These are phyloP conservation scores for Daldinia eschscholtzii DNA, from an alignment of 2,329 filamentous ascomycete species.

Conservation along the genomic window DNA sequence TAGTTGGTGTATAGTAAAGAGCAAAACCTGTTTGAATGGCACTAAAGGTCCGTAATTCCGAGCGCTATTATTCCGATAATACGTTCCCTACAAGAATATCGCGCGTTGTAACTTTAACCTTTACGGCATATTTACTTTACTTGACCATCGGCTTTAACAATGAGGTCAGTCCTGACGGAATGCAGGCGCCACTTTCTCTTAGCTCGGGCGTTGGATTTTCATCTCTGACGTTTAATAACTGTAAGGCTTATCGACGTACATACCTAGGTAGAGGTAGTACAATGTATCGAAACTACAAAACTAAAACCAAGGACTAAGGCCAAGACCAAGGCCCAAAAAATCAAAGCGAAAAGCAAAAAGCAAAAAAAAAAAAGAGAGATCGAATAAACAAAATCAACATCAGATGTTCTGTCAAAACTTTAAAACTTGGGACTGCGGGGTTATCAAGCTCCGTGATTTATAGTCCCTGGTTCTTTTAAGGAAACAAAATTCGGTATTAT, in stretches of 20 bases:
- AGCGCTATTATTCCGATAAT: slow-evolving; percentile 1
- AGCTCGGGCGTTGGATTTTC: slow-evolving; percentile 2
- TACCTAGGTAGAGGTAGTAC: background rate
- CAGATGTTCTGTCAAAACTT: slow-evolving; percentile 11
- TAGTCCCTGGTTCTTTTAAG: slow-evolving; percentile 47
- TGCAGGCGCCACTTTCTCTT: slow-evolving; percentile 6
- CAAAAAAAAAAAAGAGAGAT: slow-evolving; percentile 13
- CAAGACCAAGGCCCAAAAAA: slow-evolving; percentile 11
- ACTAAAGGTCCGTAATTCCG: slow-evolving; percentile 3
- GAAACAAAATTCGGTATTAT: slow-evolving; percentile 44
- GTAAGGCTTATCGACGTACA: slow-evolving; percentile 29
- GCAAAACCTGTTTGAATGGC: slow-evolving; percentile 8
- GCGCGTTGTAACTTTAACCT: background rate
- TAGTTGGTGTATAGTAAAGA: background rate
- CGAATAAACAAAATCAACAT: slow-evolving; percentile 7
- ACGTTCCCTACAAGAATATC: background rate
- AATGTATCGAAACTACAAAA: too few relatives aligned
- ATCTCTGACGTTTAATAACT: slow-evolving; percentile 10
- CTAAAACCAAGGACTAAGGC: background rate
- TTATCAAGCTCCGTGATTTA: slow-evolving; percentile 46
- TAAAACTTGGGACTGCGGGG: slow-evolving; percentile 44
- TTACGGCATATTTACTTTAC: background rate
- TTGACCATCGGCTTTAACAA: background rate
- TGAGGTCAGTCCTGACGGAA: slow-evolving; percentile 17
- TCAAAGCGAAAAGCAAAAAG: too few relatives aligned